These are phyloP conservation scores for Parastagonospora avenae DNA, from an alignment of 2,329 filamentous ascomycete species.

Conservation along the genomic window DNA sequence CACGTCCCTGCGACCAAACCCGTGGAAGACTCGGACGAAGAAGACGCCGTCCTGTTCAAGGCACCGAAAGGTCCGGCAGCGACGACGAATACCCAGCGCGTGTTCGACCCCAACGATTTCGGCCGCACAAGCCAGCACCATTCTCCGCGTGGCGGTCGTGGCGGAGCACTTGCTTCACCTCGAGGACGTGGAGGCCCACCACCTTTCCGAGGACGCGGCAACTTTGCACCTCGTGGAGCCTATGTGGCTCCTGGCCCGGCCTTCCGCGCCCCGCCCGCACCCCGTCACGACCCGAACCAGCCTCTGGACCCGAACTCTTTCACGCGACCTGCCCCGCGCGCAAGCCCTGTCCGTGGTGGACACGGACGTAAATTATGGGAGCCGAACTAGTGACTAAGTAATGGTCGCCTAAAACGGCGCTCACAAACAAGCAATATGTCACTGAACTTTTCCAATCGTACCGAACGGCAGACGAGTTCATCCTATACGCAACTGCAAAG, in stretches of 20 bases:
- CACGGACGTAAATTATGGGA: constrained; percentile 48
- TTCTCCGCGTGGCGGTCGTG: constrained; percentile 40
- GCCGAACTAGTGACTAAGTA: constrained; percentile 36
- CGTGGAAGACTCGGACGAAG: constrained; percentile 40
- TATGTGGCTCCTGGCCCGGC: constrained; percentile 38
- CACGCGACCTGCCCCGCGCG: constrained; percentile 39
- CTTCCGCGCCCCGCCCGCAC: constrained; percentile 30
- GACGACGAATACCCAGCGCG: constrained; percentile 34
- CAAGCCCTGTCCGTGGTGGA: constrained; percentile 38
- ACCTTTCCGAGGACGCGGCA: constrained; percentile 34
- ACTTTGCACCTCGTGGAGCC: constrained; percentile 35
- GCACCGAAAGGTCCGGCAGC: constrained; percentile 43
- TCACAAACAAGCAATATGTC: not conserved
- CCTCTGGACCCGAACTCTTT: constrained; percentile 50
- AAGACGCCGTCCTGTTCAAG: constrained; percentile 47
- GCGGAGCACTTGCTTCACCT: constrained; percentile 21
- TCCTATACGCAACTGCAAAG: no score
- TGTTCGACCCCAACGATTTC: constrained; percentile 57
- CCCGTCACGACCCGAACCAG: constrained; percentile 41
- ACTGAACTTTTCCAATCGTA: not conserved
- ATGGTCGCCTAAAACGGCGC: constrained; percentile 13
- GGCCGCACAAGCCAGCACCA: constrained; percentile 43
- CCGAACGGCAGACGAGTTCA: not conserved
- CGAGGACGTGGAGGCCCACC: constrained; percentile 30
- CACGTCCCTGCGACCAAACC: constrained; percentile 21